phyloP scores from a whole-genome alignment of 2,329 filamentous ascomycete species.

The Salinomyces thailandicus region DNA sequence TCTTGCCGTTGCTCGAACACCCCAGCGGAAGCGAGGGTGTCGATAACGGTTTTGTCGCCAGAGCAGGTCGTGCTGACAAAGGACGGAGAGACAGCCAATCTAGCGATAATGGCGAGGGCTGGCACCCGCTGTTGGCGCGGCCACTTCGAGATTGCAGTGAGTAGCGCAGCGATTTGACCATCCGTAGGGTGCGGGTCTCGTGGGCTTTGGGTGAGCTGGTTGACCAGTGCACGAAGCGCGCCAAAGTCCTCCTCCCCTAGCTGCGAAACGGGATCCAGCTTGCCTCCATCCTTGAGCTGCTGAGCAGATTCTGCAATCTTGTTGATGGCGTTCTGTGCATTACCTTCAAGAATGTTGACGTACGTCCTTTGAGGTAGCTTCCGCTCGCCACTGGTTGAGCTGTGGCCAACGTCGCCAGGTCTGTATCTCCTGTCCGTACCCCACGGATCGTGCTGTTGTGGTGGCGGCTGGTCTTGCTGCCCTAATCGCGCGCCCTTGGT shows the following conservation, averaged over 20 bases:
- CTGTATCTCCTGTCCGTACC: slow-evolving; percentile 70
- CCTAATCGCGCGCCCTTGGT: slow-evolving; percentile 80
- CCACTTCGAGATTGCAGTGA: slow-evolving; percentile 69
- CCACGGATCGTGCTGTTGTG: slow-evolving; percentile 57
- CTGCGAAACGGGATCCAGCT: slow-evolving; percentile 40
- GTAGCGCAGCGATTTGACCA: slow-evolving; percentile 41
- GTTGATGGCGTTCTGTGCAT: slow-evolving; percentile 35
- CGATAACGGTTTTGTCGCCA: slow-evolving; percentile 46
- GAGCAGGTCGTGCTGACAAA: slow-evolving; percentile 52
- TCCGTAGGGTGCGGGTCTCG: slow-evolving; percentile 31
- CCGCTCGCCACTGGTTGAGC: slow-evolving; percentile 17
- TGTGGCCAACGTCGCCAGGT: slow-evolving; percentile 51
- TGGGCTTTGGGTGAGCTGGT: slow-evolving; percentile 47
- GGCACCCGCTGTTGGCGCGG: slow-evolving; percentile 70
- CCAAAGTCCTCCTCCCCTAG: slow-evolving; percentile 63
- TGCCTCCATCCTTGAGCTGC: slow-evolving; percentile 50
- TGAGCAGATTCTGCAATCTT: slow-evolving; percentile 59
- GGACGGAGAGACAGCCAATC: slow-evolving; percentile 58
- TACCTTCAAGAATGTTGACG: slow-evolving; percentile 23
- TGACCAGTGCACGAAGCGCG: slow-evolving; percentile 50
- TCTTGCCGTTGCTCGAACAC: slow-evolving; percentile 46
- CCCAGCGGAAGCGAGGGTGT: slow-evolving; percentile 47
- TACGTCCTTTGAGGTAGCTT: slow-evolving; percentile 23
- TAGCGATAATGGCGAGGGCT: slow-evolving; percentile 76
- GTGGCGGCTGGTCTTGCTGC: slow-evolving; percentile 28